These are phyloP conservation scores for Chimonanthus salicifolius DNA, from an alignment of 164 flowering plant genomes.

Conservation along the genomic window DNA sequence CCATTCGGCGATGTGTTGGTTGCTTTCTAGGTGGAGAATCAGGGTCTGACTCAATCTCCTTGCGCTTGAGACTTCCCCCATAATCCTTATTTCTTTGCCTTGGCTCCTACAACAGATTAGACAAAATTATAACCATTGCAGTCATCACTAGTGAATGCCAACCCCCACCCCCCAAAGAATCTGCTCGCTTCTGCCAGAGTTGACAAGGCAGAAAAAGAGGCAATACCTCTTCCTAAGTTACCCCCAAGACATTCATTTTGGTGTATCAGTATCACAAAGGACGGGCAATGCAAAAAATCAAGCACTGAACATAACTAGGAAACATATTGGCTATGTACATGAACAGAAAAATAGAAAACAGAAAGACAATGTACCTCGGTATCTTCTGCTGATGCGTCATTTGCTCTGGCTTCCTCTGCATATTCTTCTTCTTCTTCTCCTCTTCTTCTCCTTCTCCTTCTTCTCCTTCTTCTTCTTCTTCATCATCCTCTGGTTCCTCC, in stretches of 20 bases:
- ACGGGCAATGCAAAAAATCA: background rate
- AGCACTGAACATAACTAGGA: background rate
- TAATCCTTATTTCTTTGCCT: constrained; percentile 41
- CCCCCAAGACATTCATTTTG: background rate
- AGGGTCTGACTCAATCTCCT: constrained; percentile 78
- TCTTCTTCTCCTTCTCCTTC: constrained; percentile 6
- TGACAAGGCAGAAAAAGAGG: background rate
- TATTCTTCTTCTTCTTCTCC: constrained; percentile 15
- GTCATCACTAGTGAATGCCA: background rate
- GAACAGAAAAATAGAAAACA: too few species aligned
- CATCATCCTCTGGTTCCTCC: constrained; percentile 56
- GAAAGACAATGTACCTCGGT: constrained; percentile 41
- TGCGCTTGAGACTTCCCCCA: constrained; percentile 50
- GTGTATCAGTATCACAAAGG: background rate
- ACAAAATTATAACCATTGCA: background rate
- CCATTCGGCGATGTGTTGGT: constrained; percentile 55
- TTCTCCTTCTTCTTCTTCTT: constrained; percentile 62
- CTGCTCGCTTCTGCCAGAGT: background rate
- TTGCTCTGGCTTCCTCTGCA: constrained; percentile 26
- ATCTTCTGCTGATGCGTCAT: constrained; percentile 49
- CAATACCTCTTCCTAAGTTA: too few species aligned
- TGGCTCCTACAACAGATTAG: constrained; percentile 44
- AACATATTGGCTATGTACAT: background rate
- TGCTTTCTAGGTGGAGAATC: constrained; percentile 77
- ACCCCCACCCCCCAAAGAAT: background rate